Conservation (phyloP, 768 basidiomycete species). For the Kwoniella heveanensis region DNA sequence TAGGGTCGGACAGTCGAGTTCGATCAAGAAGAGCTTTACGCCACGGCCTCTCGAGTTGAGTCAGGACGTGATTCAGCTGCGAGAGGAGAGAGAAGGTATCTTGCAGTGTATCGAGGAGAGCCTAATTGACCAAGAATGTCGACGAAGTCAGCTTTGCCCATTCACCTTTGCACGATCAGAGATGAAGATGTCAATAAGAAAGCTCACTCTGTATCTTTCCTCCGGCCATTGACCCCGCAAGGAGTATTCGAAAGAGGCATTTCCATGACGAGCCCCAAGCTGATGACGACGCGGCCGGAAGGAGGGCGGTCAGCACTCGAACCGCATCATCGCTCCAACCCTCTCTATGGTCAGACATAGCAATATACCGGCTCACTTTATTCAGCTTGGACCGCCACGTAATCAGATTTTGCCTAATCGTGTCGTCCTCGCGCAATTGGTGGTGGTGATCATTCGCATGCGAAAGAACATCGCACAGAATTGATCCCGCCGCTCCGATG, state of each 20-base stretch:
- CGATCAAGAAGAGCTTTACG: constrained; percentile 71
- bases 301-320: too few relatives aligned
- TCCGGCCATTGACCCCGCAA: constrained; percentile 75
- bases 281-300: constrained; percentile 2
- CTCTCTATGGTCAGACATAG: too few relatives aligned
- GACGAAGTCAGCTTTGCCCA: neutral
- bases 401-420: constrained; percentile 68
- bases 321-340: too few relatives aligned
- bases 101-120: constrained; percentile 56
- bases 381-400: constrained; percentile 75
- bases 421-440: constrained; percentile 60
- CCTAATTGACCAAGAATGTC: constrained; percentile 15
- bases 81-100: constrained; percentile 71
- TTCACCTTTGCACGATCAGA: too few relatives aligned
- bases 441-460: constrained; percentile 64
- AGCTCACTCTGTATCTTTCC: constrained; percentile 71
- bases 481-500: constrained; percentile 66
- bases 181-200: neutral
- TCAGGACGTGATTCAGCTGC: constrained; percentile 72
- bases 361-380: constrained; percentile 58
- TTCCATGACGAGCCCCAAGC: constrained; percentile 27
- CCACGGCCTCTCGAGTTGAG: constrained; percentile 76
- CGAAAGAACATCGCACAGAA: constrained; percentile 76
- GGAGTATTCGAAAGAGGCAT: constrained; percentile 64
- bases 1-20: constrained; percentile 72